A percentile compares a stretch with the other conserved stretches of the same genome.
Conservation (phyloP, 2,329 filamentous ascomycete species). For the Colletotrichum sp. region DNA sequence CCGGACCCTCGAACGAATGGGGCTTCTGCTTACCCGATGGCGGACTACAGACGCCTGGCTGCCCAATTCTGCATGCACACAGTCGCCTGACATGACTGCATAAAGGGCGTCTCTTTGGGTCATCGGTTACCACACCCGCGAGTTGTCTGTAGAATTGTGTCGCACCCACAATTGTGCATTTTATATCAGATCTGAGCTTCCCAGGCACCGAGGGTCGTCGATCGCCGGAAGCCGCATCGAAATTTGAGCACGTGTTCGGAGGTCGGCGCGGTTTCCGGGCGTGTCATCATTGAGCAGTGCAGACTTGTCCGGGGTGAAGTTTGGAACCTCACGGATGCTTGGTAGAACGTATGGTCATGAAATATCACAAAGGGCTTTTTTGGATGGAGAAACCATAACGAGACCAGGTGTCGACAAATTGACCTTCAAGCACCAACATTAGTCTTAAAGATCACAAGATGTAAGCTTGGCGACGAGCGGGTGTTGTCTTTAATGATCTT, state of each 20-base stretch:
- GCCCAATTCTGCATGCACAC: background rate
- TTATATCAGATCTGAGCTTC: background rate
- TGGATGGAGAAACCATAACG: fast-evolving
- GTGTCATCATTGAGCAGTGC: background rate
- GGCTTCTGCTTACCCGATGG: background rate
- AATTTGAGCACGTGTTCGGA: background rate
- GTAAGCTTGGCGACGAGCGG: background rate
- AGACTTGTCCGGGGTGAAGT: background rate
- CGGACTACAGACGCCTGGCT: background rate
- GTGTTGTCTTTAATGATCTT: background rate
- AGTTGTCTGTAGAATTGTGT: background rate
- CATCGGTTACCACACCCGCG: background rate
- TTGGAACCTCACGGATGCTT: background rate
- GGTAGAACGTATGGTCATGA: background rate
- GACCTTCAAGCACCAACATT: fast-evolving
- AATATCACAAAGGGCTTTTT: background rate
- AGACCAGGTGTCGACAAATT: background rate
- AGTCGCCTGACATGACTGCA: background rate
- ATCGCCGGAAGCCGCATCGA: background rate
- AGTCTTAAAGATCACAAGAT: fast-evolving
- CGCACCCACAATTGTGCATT: background rate
- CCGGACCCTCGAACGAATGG: background rate
- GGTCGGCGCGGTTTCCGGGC: background rate
- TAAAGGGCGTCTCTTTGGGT: background rate
- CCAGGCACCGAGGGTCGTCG: background rate